Conservation (phyloP, 2,329 filamentous ascomycete species). For the Exophiala sideris region DNA sequence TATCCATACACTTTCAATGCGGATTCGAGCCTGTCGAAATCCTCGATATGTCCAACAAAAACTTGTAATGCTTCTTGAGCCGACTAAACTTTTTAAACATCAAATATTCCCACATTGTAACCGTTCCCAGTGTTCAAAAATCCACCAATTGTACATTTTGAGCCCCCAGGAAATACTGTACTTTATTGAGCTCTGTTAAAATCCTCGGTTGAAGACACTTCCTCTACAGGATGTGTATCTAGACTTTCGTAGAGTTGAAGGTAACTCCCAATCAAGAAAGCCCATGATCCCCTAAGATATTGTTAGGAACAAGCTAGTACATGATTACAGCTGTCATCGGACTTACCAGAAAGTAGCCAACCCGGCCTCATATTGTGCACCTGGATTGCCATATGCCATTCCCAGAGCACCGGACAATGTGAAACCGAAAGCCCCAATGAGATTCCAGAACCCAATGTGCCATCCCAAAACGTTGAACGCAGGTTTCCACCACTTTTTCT, state of each 20-base stretch:
- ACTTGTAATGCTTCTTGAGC: too few relatives aligned
- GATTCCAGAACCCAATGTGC: conserved; percentile 66
- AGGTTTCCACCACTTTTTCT: conserved; percentile 61
- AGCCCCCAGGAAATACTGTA: not conserved
- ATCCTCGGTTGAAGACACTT: conserved; percentile 3
- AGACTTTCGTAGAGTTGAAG: conserved; percentile 51
- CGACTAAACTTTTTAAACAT: too few relatives aligned
- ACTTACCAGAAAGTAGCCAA: conserved; percentile 46
- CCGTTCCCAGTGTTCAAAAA: too few relatives aligned
- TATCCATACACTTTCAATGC: too few relatives aligned
- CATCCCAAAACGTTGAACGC: conserved; percentile 58
- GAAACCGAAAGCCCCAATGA: conserved; percentile 62
- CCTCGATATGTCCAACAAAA: too few relatives aligned
- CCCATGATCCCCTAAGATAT: conserved; percentile 34
- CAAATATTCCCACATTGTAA: too few relatives aligned
- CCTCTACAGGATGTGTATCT: conserved; percentile 47
- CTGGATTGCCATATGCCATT: conserved; percentile 40
- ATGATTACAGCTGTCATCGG: not conserved
- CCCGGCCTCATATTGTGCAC: conserved; percentile 46
- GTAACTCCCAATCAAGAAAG: conserved; percentile 44
- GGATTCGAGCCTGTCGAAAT: too few relatives aligned
- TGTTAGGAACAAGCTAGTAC: not conserved
- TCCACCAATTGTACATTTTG: too few relatives aligned
- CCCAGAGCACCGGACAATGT: conserved; percentile 59
- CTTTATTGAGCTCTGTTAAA: not conserved